These are phyloP conservation scores for Debaryomyces maramus DNA, from an alignment of 805 yeast species.

Conservation along the genomic window DNA sequence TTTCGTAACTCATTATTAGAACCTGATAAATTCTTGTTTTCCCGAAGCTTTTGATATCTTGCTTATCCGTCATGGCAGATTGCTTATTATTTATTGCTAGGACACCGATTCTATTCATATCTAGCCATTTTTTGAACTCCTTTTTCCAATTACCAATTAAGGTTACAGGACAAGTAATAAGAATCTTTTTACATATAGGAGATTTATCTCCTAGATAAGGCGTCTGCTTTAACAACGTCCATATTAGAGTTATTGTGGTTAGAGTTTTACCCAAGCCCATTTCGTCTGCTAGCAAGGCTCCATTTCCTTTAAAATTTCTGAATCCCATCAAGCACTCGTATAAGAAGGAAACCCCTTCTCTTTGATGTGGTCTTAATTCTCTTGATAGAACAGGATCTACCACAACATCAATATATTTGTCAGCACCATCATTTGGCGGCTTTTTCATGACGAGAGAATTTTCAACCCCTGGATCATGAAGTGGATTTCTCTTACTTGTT, in stretches of 20 bases:
- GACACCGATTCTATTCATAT: conserved; percentile 60
- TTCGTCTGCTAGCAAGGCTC: conserved; percentile 91
- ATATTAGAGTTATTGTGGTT: conserved; percentile 77
- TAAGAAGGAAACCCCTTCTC: conserved; percentile 78
- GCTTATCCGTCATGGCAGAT: conserved; percentile 53
- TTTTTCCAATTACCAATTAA: conserved; percentile 81
- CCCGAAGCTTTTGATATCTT: conserved; percentile 59
- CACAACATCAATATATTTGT: conserved; percentile 40
- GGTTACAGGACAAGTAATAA: conserved; percentile 91
- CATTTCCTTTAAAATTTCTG: conserved; percentile 50
- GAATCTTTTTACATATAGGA: conserved; percentile 53
- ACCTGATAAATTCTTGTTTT: conserved; percentile 77
- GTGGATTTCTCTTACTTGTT: conserved; percentile 1
- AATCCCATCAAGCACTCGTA: conserved; percentile 82
- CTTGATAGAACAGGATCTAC: conserved; percentile 59
- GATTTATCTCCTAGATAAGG: conserved; percentile 36
- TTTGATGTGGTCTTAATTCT: conserved; percentile 78
- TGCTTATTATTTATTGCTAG: conserved; percentile 55
- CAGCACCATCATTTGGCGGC: conserved; percentile 7
- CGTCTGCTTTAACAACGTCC: conserved; percentile 76
- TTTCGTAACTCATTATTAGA: conserved; percentile 85
- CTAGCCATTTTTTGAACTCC: conserved; percentile 91
- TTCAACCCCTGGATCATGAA: conserved; percentile 3
- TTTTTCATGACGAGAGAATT: conserved; percentile 7
- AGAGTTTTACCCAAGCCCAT: conserved; percentile 85